These are phyloP conservation scores for Chaetomium strumarium DNA, from an alignment of 2,329 filamentous ascomycete genomes.

Conservation along the genomic window DNA sequence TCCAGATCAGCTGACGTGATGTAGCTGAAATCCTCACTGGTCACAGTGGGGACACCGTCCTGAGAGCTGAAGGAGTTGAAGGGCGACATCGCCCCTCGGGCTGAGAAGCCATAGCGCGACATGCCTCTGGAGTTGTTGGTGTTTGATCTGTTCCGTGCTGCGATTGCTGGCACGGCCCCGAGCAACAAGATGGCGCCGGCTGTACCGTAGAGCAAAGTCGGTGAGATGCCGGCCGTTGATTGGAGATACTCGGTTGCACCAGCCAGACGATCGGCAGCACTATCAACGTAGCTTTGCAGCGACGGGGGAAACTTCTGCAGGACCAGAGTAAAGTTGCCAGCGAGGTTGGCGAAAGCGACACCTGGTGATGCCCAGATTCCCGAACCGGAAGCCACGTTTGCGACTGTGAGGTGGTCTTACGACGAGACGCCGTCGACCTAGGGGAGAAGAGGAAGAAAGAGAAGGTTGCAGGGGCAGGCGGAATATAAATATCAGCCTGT, in stretches of 20 bases:
- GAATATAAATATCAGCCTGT: conserved; percentile 19
- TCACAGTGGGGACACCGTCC: conserved; percentile 54
- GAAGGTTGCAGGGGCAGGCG: conserved; percentile 3
- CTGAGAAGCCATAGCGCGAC: conserved; percentile 49
- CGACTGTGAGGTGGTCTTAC: conserved; percentile 36
- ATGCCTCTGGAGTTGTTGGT: conserved; percentile 33
- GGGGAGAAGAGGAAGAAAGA: conserved; percentile 4
- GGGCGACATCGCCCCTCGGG: conserved; percentile 42
- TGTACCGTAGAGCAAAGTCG: conserved; percentile 45
- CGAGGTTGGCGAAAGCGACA: conserved; percentile 46
- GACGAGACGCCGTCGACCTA: conserved; percentile 33
- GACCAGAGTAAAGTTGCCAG: conserved; percentile 46
- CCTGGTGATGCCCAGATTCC: conserved; percentile 54
- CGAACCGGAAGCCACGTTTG: conserved; percentile 59
- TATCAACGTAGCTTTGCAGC: conserved; percentile 50
- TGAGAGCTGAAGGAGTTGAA: conserved; percentile 46
- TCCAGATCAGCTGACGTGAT: conserved; percentile 72
- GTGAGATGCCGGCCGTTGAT: conserved; percentile 45
- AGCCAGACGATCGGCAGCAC: conserved; percentile 44
- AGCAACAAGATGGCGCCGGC: conserved; percentile 44
- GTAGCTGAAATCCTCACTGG: conserved; percentile 73
- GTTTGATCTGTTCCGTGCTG: conserved; percentile 23
- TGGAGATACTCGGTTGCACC: conserved; percentile 47
- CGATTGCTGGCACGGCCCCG: conserved; percentile 38
- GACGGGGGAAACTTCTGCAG: conserved; percentile 37